Conservation (phyloP, 2,329 filamentous ascomycete species). For the Macroventuria anomochaeta region DNA sequence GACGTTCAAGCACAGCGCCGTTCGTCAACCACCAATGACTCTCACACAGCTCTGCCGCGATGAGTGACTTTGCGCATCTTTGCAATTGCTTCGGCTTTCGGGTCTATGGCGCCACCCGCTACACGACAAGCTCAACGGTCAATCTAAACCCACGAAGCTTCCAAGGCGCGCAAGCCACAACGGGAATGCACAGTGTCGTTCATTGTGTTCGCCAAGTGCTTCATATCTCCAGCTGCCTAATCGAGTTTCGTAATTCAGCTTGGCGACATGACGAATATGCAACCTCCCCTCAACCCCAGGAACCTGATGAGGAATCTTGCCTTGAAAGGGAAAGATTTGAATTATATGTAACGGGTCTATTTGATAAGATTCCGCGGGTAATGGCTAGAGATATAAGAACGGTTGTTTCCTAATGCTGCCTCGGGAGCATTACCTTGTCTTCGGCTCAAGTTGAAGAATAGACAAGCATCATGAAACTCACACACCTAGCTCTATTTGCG, state of each 20-base stretch:
- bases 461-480: constrained; percentile 19
- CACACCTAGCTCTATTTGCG: constrained; percentile 13
- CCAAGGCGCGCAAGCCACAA: constrained; percentile 11
- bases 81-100: neutral
- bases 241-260: constrained; percentile 23
- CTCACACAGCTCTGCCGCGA: neutral
- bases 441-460: neutral
- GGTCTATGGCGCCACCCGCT: neutral
- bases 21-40: neutral
- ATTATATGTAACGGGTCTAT: neutral
- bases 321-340: neutral
- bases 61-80: neutral
- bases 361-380: neutral
- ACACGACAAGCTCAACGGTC: neutral
- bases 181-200: constrained; percentile 4
- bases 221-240: constrained; percentile 27
- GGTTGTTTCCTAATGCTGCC: neutral
- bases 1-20: no score
- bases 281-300: constrained; percentile 17
- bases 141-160: neutral
- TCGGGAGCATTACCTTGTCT: neutral
- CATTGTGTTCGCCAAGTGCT: constrained; percentile 9
- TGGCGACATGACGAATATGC: constrained; percentile 22
- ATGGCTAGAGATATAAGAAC: neutral
- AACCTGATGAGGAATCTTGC: neutral